These are phyloP conservation scores for Aspergillus sergii DNA, from an alignment of 2,329 filamentous ascomycete species.

Conservation along the genomic window DNA sequence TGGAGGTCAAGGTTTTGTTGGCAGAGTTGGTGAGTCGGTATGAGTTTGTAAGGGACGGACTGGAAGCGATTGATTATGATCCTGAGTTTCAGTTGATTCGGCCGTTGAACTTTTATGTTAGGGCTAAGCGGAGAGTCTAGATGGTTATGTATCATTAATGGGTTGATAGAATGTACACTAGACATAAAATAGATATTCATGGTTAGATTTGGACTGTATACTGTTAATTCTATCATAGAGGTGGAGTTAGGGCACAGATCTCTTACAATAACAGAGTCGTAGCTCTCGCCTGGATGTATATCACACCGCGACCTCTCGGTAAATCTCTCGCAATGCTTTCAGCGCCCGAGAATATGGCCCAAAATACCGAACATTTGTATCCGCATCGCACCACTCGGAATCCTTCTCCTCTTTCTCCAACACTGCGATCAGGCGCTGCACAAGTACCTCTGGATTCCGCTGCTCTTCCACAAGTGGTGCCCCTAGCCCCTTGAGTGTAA, in stretches of 20 bases:
- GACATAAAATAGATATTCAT: no score
- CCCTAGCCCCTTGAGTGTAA: conserved; percentile 14
- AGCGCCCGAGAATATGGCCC: conserved; percentile 23
- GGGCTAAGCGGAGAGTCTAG: conserved; percentile 34
- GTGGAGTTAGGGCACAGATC: not conserved
- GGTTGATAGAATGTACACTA: no score
- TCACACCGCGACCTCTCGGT: not conserved
- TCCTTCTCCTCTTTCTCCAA: conserved; percentile 21
- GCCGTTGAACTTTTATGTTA: conserved; percentile 24
- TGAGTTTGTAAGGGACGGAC: conserved; percentile 52
- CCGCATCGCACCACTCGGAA: conserved; percentile 22
- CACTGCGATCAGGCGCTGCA: conserved; percentile 15
- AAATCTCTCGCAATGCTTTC: conserved; percentile 18
- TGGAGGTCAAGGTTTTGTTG: conserved; percentile 60
- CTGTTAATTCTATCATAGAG: no score
- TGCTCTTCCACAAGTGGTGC: not conserved
- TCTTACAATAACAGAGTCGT: not conserved
- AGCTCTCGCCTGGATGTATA: conserved; percentile 27
- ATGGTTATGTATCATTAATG: no score
- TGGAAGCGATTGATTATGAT: conserved; percentile 39
- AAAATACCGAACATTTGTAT: conserved; percentile 24
- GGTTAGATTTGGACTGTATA: no score
- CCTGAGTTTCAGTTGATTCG: conserved; percentile 24
- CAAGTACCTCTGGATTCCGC: not conserved
- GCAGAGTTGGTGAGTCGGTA: conserved; percentile 61